Percentiles rank a stretch among this genome's conserved stretches.
Conservation (phyloP, 345 rosid species). For the Citrus glauca region DNA sequence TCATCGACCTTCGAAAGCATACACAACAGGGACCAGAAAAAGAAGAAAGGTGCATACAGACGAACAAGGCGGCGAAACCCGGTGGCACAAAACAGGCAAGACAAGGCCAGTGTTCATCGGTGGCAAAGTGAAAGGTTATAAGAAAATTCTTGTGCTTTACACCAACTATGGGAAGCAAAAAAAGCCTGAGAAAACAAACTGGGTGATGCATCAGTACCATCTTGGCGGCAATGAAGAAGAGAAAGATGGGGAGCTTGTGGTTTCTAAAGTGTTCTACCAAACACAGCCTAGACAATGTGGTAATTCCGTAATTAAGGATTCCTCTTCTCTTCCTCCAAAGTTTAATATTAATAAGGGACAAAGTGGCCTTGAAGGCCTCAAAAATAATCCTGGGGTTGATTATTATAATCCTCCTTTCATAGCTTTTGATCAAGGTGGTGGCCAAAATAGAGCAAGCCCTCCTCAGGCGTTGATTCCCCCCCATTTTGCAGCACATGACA, state of each 20-base stretch:
- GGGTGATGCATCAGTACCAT: slow-evolving; percentile 99
- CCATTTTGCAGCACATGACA: slow-evolving; percentile 63
- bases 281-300: slow-evolving; percentile 97
- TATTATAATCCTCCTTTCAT: slow-evolving; percentile 58
- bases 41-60: slow-evolving; percentile 88
- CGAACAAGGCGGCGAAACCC: slow-evolving; percentile 74
- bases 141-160: slow-evolving; percentile 92
- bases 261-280: slow-evolving; percentile 92
- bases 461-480: slow-evolving; percentile 35
- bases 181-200: slow-evolving; percentile 91
- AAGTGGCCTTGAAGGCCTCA: slow-evolving; percentile 27
- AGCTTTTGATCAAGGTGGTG: slow-evolving; percentile 56
- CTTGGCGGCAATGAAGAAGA: slow-evolving; percentile 88
- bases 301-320: slow-evolving; percentile 24
- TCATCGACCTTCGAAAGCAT: slow-evolving; percentile 97
- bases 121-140: slow-evolving; percentile 73
- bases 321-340: slow-evolving; percentile 26
- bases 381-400: slow-evolving; percentile 30
- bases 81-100: slow-evolving; percentile 99
- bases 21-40: slow-evolving; percentile 94
- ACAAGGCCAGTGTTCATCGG: slow-evolving; percentile 68
- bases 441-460: slow-evolving; percentile 43
- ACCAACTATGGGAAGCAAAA: slow-evolving; percentile 93
- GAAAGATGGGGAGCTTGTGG: slow-evolving; percentile 92
- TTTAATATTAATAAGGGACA: slow-evolving; percentile 22